A percentile compares a stretch with the other conserved stretches of the same genome.
Conservation (phyloP, 495 filamentous ascomycete species). For the Viridothelium virens region DNA sequence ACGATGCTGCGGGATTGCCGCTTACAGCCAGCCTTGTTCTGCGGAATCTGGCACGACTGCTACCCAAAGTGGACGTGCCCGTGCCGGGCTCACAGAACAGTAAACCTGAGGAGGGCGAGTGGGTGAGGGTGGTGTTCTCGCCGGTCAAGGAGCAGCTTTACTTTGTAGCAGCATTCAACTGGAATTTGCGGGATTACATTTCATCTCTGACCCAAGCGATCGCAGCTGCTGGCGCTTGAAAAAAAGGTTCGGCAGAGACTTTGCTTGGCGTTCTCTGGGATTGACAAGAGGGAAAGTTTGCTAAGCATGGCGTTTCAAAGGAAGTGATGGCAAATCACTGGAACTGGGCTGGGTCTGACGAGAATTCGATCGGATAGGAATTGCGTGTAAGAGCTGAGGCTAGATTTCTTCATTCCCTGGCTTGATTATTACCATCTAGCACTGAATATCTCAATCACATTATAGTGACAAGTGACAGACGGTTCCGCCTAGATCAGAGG, state of each 20-base stretch:
- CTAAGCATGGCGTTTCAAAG: slow-evolving; percentile 1
- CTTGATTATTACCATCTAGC: too few relatives aligned
- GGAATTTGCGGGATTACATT: slow-evolving; percentile 40
- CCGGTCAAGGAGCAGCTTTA: slow-evolving; percentile 39
- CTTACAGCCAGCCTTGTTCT: slow-evolving; percentile 77
- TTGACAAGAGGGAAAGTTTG: not conserved
- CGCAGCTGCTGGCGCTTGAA: slow-evolving; percentile 24
- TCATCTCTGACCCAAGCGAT: slow-evolving; percentile 40
- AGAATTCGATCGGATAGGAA: not conserved
- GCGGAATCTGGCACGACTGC: slow-evolving; percentile 65
- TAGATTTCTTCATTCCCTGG: too few relatives aligned
- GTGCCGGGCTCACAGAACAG: slow-evolving; percentile 41
- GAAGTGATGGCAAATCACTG: not conserved
- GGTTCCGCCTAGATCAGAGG: not conserved
- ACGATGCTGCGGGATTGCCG: slow-evolving; percentile 75
- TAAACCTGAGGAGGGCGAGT: slow-evolving; percentile 43
- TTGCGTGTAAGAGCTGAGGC: not conserved
- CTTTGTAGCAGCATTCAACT: slow-evolving; percentile 43
- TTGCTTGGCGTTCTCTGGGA: not conserved
- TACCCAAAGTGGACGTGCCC: slow-evolving; percentile 24
- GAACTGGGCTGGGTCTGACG: not conserved
- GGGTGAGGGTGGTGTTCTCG: slow-evolving; percentile 42
- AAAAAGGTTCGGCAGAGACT: not conserved
- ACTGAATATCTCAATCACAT: too few relatives aligned
- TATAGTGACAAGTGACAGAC: too few relatives aligned